These are phyloP conservation scores for Sporothrix globosa DNA, from an alignment of 2,329 filamentous ascomycete genomes.

Conservation along the genomic window DNA sequence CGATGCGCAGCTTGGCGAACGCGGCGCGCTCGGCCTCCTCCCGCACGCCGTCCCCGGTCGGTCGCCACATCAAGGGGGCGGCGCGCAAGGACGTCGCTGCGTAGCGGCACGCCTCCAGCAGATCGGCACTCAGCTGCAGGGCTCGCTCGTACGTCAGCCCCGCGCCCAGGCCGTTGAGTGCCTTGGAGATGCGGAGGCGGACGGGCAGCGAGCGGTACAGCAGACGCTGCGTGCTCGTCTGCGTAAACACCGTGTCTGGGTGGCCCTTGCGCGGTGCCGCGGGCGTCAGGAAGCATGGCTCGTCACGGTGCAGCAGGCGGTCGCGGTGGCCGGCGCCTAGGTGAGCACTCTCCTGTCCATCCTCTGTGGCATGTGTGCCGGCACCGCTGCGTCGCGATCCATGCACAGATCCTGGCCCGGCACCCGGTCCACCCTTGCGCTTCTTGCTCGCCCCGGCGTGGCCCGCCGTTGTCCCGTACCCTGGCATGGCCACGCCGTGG, in stretches of 20 bases:
- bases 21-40: conserved; percentile 17
- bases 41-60: background rate
- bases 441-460: conserved; percentile 12
- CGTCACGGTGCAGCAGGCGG: conserved; percentile 1
- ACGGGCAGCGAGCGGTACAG: conserved; percentile 36
- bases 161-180: conserved; percentile 35
- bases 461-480: background rate
- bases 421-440: conserved; percentile 1
- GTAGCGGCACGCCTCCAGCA: conserved; percentile 35
- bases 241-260: conserved; percentile 33
- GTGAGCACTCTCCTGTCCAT: background rate
- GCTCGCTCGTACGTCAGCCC: conserved; percentile 36
- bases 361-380: background rate
- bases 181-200: conserved; percentile 34
- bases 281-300: background rate
- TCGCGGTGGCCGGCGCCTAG: background rate
- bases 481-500: conserved; percentile 23
- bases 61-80: conserved; percentile 27
- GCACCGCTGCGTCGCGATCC: no score
- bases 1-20: conserved; percentile 33
- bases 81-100: conserved; percentile 22
- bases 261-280: conserved; percentile 11
- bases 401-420: background rate
- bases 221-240: conserved; percentile 38
- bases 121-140: conserved; percentile 36